A percentile compares a stretch with the other conserved stretches of the same genome.
These are phyloP conservation scores for Phytophthora idaei DNA, from an alignment of 352 stramenopile genomes.

Conservation along the genomic window DNA sequence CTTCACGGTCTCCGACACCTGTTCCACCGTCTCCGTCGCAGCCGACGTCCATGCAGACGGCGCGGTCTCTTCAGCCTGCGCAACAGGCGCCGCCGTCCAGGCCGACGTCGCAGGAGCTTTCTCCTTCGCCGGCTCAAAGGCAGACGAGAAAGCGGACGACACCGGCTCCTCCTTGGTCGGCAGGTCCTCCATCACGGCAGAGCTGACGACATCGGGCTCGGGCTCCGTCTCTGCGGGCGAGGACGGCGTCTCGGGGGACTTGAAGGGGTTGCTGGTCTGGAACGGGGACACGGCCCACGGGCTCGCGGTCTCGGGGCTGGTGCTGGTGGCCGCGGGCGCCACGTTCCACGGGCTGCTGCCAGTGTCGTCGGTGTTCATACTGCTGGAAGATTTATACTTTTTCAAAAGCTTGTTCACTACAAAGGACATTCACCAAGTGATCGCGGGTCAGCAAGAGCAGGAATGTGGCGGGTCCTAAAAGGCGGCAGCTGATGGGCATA, in stretches of 20 bases:
- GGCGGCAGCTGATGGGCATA: slow-evolving; percentile 11
- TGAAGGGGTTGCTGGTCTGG: slow-evolving; percentile 50
- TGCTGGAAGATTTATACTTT: slow-evolving; percentile 62
- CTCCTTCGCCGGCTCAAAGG: slow-evolving; percentile 23
- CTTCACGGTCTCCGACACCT: slow-evolving; percentile 13
- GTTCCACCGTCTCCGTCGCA: slow-evolving; percentile 14
- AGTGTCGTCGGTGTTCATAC: slow-evolving; percentile 40
- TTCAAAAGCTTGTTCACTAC: slow-evolving; percentile 76
- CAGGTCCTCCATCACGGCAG: slow-evolving; percentile 35
- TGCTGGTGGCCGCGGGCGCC: slow-evolving; percentile 34
- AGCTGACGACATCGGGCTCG: slow-evolving; percentile 41
- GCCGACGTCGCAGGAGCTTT: slow-evolving; percentile 17
- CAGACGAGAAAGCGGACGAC: slow-evolving; percentile 15
- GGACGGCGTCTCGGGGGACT: slow-evolving; percentile 13
- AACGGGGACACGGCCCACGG: slow-evolving; percentile 50
- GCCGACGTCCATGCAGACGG: slow-evolving; percentile 25
- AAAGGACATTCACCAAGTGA: slow-evolving; percentile 30
- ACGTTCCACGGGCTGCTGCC: slow-evolving; percentile 62
- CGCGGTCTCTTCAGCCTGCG: slow-evolving; percentile 16
- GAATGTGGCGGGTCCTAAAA: slow-evolving; percentile 5
- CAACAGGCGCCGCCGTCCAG: slow-evolving; percentile 18
- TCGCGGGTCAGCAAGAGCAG: slow-evolving; percentile 12
- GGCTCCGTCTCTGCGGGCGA: slow-evolving; percentile 31
- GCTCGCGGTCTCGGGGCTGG: slow-evolving; percentile 31
- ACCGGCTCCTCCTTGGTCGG: slow-evolving; percentile 13